Evolutionary conservation across 306 rosid genomes (phyloP), one percentile per base, ranked within the genome.

Genomic region (Cucurbita pepo): DNA sequence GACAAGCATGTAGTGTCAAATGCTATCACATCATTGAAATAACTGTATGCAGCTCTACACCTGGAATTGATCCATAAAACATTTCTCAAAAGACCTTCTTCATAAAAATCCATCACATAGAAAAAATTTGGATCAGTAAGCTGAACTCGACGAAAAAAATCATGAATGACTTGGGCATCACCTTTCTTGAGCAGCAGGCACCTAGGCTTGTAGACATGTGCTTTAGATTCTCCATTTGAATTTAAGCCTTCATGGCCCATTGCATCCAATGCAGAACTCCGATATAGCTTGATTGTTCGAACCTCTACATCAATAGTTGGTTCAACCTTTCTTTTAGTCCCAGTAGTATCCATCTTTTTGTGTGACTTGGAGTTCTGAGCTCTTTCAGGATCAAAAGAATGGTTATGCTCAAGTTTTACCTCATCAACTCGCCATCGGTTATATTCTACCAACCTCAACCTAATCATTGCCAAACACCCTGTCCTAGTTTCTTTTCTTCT

Each of bases 361-460:
- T 94, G 98, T 25, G 98, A 94, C 86, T 94, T 90, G 66, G 98
- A 90, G 84, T 93, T 90, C 76, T 88, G 97, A n/a, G 84, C 96
- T 85, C 97, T 89, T 81, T 90, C 97, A 45, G 90, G 98, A 88
- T 90, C 96, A 71, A 89, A 90, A 74, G 90, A 88, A 83, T 94
- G 97, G 74, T 94, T 94, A 82, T 94, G 98, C 74, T 94, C 97
- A 79, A 87, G 96, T 87, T 85, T 94, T 69, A 86, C 95, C 77
- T 94, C 98, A 75, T 94, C 98, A 55, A 94, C 89, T 82, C 96
- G 88, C 98, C 98, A 94, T 78, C 84, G 86, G 73, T 80, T 89
- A n/a, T 91, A 89, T 60, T 94, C 98, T 78, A 89, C 92, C 75
- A 90, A 81, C 81, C 98, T 89, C 87, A 94, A 84, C 83, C 98